Evolutionary conservation across 2,329 filamentous ascomycete species (phyloP), one percentile per base, ranked within the genome.

Genomic region (Alternaria sp.): DNA sequence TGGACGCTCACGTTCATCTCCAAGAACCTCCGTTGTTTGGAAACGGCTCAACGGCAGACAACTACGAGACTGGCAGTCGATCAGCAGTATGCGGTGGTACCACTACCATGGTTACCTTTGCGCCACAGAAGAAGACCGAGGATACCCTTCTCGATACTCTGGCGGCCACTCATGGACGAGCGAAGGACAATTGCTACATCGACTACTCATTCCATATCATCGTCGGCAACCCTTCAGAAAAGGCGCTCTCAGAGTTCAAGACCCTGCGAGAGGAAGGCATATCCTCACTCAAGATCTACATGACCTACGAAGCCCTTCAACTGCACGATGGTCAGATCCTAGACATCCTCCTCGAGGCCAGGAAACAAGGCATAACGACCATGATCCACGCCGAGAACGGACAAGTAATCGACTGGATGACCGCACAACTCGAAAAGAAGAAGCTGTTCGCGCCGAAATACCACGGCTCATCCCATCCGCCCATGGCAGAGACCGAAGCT

Each of bases 381-480:
- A 87, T 87, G 82, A 82, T 87, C 45, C 85, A 87, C 65, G 84
- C 85, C 1, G 85, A 87, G 67, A 87, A 87, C 63, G 83, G 83
- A 23, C 83, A 85, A 57, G 81, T 86, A 17, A 83, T 87, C 36
- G 80, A 85, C 54, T 86, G 84, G 85, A 83, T 87, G 63, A 87
- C 85, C 1, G 80, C 81, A 40, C 83, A 85, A 56, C 82, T 87
- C 13, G 85, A 86, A 64, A 80, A 82, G 51, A 78, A 80, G 28
- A 79, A 81, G 21, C 72, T 85, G 5, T 82, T 83, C 47, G 84
- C 81, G 3, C 85, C 85, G 1, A 84, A 83, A 62, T 87, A 86
- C 66, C 85, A 87, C 66, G 82, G 81, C 8, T 81, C 81, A 11
- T 83, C 82, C 6, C 83, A 85, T 32, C 84, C 85, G 5, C 81